Evolutionary conservation across 2,329 filamentous ascomycete genomes (phyloP), one percentile per base, ranked within the genome.

Genomic region (Apiospora marii): DNA sequence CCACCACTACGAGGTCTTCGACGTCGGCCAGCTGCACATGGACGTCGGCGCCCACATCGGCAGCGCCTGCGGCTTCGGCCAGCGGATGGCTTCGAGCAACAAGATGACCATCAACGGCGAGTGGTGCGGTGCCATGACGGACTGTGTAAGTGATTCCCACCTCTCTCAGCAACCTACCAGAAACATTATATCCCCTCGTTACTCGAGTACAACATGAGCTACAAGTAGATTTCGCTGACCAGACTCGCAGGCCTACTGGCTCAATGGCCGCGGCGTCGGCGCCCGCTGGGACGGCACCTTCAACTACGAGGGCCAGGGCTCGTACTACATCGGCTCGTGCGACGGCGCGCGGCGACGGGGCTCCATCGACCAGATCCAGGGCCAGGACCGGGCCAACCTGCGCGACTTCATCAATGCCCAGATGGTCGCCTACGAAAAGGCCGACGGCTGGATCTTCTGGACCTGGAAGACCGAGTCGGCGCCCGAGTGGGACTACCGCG

Each of bases 401-500:
- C 86, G 89, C 74, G 90, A 90, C 77, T 94, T 94, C 81, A 92
- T 92, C 0, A 88, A 93, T 76, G 93, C 92, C 22, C 93, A 95
- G 81, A 94, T 95, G 90, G 86, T 89, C 70, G 90, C 89, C 46
- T 95, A 93, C 76, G 92, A 94, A 81, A 86, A 88, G 34, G 91
- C 90, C 0, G 92, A 91, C 89, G 93, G 93, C 34, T 95, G 93
- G 93, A 93, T 94, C 78, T 95, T 94, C 80, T 95, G 93, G 93
- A 94, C 92, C 5, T 95, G 93, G 93, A 86, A 91, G 80, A 94
- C 92, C 16, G 93, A 95, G 82, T 86, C 82, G 68, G 90, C 91
- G n/a, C 85, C 87, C 49, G 93, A 94, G 82, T 95, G 93, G 92
- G 93, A 91, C 80, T 93, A 92, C 83, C 87, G 91, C 79, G 84